phyloP scores from a whole-genome alignment of 495 filamentous ascomycete species.

The Penicillium chermesinum region DNA sequence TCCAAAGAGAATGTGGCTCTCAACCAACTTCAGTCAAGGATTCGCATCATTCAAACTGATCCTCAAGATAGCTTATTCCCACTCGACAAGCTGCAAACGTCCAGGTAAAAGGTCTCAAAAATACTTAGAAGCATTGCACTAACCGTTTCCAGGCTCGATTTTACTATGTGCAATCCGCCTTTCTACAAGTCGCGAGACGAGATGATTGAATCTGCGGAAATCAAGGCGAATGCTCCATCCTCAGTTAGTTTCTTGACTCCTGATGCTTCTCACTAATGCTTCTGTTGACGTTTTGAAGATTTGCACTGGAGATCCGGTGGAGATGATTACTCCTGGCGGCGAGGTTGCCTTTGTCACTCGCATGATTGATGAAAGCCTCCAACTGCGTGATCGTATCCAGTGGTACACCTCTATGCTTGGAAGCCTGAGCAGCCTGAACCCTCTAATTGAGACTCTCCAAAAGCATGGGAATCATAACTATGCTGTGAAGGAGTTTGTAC shows the following conservation, averaged over 20 bases:
- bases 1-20: constrained; percentile 57
- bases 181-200: constrained; percentile 77
- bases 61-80: constrained; percentile 56
- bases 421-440: constrained; percentile 65
- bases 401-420: constrained; percentile 96
- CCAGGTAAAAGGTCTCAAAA: constrained; percentile 30
- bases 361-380: constrained; percentile 69
- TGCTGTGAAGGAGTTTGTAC: constrained; percentile 74
- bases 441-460: constrained; percentile 57
- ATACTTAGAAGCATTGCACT: background rate
- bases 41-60: constrained; percentile 55
- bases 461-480: constrained; percentile 64
- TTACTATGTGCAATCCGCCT: constrained; percentile 92
- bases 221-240: constrained; percentile 63
- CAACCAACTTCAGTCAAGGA: constrained; percentile 62
- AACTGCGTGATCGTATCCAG: constrained; percentile 53
- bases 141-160: constrained; percentile 59
- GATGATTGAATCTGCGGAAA: constrained; percentile 55
- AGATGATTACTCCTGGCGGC: constrained; percentile 85
- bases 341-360: constrained; percentile 74
- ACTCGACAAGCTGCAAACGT: constrained; percentile 39
- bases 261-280: background rate
- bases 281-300: constrained; percentile 26
- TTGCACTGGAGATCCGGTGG: constrained; percentile 75
- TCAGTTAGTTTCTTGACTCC: constrained; percentile 39